phyloP scores from a whole-genome alignment of 495 filamentous ascomycete genomes.

The Penicillium herquei region DNA sequence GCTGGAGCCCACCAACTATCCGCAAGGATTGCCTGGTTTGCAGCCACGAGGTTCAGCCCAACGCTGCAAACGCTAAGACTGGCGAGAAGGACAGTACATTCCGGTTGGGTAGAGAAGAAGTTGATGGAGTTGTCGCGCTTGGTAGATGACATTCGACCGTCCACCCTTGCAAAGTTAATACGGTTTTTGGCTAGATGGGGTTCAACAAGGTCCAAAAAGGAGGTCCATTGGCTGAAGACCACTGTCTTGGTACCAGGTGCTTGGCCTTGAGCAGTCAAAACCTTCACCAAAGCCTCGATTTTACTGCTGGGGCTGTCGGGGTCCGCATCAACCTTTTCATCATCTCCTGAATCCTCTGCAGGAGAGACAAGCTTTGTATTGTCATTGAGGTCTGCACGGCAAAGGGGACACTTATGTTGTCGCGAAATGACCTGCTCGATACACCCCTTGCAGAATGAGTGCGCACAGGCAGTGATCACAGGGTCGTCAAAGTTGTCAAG shows the following conservation, averaged over 20 bases:
- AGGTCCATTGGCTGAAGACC: constrained; percentile 93
- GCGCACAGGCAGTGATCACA: constrained; percentile 86
- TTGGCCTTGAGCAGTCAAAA: constrained; percentile 68
- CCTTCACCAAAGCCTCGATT: constrained; percentile 76
- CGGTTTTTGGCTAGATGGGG: constrained; percentile 60
- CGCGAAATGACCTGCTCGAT: constrained; percentile 76
- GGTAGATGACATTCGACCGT: constrained; percentile 70
- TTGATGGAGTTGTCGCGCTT: constrained; percentile 69
- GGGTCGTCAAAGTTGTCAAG: constrained; percentile 71
- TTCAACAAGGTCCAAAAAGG: constrained; percentile 78
- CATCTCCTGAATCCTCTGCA: constrained; percentile 52
- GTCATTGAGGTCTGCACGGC: constrained; percentile 67
- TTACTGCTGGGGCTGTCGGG: constrained; percentile 72
- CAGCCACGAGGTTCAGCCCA: constrained; percentile 84
- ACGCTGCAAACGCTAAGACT: constrained; percentile 81
- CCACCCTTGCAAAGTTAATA: constrained; percentile 71
- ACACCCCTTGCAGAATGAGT: constrained; percentile 73
- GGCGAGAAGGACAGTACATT: constrained; percentile 77
- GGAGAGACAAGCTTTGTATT: constrained; percentile 64
- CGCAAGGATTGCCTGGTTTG: constrained; percentile 79
- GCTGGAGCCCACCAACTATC: constrained; percentile 95
- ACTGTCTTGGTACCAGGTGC: constrained; percentile 75
- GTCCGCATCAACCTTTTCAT: constrained; percentile 51
- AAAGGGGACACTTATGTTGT: constrained; percentile 86
- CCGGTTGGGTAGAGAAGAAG: constrained; percentile 62